These are phyloP conservation scores for Quercus phellos DNA, from an alignment of 331 rosid species.

Conservation along the genomic window DNA sequence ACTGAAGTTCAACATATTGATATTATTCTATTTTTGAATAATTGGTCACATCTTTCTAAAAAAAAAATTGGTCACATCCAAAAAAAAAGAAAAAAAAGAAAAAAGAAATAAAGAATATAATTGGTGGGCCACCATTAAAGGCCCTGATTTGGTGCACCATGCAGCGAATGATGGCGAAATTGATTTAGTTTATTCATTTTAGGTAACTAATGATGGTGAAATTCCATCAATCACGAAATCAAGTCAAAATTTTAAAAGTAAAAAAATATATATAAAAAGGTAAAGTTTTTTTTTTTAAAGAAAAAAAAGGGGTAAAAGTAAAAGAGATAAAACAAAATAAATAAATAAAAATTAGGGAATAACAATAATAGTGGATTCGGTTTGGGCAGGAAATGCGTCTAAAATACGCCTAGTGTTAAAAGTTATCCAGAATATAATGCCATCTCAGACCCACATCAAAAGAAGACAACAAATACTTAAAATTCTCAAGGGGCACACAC, in stretches of 20 bases:
- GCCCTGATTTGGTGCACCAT: slow-evolving; percentile 13
- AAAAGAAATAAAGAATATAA: neutral
- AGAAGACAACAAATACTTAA: neutral
- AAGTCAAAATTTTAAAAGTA: neutral
- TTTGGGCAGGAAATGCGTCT: slow-evolving; percentile 33
- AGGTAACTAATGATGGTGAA: slow-evolving; percentile 13
- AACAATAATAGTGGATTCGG: neutral
- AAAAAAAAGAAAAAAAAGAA: too few relatives aligned
- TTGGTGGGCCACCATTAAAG: slow-evolving; percentile 21
- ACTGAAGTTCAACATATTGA: neutral
- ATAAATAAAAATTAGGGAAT: neutral
- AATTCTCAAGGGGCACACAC: neutral
- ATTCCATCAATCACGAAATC: neutral
- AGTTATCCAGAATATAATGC: slow-evolving; percentile 31
- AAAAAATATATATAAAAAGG: too few relatives aligned
- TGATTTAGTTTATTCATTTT: too few relatives aligned
- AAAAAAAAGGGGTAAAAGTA: neutral
- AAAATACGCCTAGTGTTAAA: slow-evolving; percentile 14
- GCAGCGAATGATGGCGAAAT: neutral
- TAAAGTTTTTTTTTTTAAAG: neutral
- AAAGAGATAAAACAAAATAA: neutral
- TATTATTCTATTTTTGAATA: neutral
- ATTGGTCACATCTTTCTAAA: too few relatives aligned
- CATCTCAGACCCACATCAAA: slow-evolving; percentile 8
- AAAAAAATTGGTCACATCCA: too few relatives aligned